Evolutionary conservation across 331 rosid species (phyloP).

Genomic region (Dryas integrifolia): DNA sequence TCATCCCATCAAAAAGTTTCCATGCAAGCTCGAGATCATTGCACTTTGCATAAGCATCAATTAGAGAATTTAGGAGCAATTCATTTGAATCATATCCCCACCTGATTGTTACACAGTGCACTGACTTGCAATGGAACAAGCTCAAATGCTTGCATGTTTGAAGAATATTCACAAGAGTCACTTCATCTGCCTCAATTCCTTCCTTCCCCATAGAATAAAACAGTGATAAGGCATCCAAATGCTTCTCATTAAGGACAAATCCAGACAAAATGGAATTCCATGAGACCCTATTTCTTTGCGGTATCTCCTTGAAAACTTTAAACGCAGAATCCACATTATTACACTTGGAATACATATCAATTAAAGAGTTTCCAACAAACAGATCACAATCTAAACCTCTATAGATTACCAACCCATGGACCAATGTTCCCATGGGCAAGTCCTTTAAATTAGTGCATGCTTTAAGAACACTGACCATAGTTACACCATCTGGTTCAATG

Average conservation of each 20-base stretch:
- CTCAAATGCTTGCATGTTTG: conserved; percentile 36
- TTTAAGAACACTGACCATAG: conserved; percentile 40
- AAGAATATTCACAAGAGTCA: conserved; percentile 46
- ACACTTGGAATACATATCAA: conserved; percentile 48
- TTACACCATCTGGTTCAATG: conserved; percentile 37
- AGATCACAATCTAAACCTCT: conserved; percentile 40
- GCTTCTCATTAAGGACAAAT: conserved; percentile 35
- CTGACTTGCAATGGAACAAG: conserved; percentile 28
- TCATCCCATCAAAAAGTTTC: conserved; percentile 37
- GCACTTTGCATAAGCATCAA: conserved; percentile 51
- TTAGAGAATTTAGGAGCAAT: conserved; percentile 33
- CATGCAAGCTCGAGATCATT: conserved; percentile 30
- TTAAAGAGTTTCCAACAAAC: conserved; percentile 46
- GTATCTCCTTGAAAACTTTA: conserved; percentile 30
- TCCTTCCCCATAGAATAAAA: conserved; percentile 32
- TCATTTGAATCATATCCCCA: conserved; percentile 36
- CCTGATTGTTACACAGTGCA: conserved; percentile 34
- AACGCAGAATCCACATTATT: conserved; percentile 31
- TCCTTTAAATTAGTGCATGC: conserved; percentile 39
- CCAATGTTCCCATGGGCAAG: conserved; percentile 23
- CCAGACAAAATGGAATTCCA: conserved; percentile 45
- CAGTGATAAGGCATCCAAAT: conserved; percentile 34
- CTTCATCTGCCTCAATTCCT: conserved; percentile 35
- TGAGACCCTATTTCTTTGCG: conserved; percentile 36
- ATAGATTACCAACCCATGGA: conserved; percentile 39